Evolutionary conservation across 1,284 basidiomycete genomes (phyloP).

Genomic region (Cystobasidiaceae sp.): DNA sequence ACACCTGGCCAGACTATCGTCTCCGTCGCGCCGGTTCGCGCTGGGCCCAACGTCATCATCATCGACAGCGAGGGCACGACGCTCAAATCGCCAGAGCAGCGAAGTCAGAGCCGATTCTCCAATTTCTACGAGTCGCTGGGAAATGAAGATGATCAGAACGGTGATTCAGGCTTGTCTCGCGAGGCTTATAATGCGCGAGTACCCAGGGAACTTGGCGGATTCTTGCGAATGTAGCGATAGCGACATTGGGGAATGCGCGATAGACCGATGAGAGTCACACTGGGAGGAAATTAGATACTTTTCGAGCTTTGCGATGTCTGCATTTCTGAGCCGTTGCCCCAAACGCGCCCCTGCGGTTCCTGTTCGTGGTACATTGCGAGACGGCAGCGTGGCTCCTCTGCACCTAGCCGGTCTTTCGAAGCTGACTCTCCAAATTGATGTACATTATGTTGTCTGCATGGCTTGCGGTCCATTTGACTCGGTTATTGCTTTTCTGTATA

Average conservation of each 20-base stretch:
- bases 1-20: conserved; percentile 27
- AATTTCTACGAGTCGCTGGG: conserved; percentile 15
- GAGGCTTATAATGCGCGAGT: conserved; percentile 9
- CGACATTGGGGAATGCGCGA: not conserved
- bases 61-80: conserved; percentile 22
- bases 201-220: conserved; percentile 9
- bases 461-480: conserved; percentile 24
- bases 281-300: too few relatives aligned
- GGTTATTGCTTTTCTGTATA: conserved; percentile 28
- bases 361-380: too few relatives aligned
- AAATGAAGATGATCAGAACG: not conserved
- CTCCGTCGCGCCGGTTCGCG: conserved; percentile 19
- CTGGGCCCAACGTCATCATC: conserved; percentile 22
- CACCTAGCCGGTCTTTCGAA: too few relatives aligned
- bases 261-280: not conserved
- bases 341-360: too few relatives aligned
- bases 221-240: conserved; percentile 20
- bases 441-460: conserved; percentile 9
- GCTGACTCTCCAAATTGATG: too few relatives aligned
- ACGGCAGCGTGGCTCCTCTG: too few relatives aligned
- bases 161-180: not conserved
- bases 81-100: conserved; percentile 26
- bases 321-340: too few relatives aligned
- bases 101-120: conserved; percentile 15
- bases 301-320: too few relatives aligned